Evolutionary conservation across 768 basidiomycete genomes (phyloP).

Genomic region (Tricholoma hemisulphureum): DNA sequence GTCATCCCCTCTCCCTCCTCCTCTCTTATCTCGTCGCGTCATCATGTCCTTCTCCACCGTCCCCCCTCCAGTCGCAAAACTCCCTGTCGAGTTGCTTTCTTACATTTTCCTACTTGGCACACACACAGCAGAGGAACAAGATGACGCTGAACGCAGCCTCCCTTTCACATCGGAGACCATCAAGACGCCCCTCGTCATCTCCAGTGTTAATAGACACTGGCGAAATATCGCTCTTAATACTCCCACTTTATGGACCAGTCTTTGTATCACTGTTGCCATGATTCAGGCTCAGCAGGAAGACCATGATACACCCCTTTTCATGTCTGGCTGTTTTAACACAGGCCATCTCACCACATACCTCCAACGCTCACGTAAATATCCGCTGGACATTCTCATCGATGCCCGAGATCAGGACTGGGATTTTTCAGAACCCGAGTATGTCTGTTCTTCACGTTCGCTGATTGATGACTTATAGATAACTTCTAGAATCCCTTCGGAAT

Average conservation of each 20-base stretch:
- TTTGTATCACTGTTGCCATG: conserved; percentile 48
- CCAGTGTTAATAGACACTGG: conserved; percentile 53
- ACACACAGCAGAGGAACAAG: conserved; percentile 25
- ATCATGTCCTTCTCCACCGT: conserved; percentile 9
- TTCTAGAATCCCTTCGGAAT: conserved; percentile 28
- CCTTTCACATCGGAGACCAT: conserved; percentile 41
- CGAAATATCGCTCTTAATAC: conserved; percentile 47
- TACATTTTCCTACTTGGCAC: conserved; percentile 53
- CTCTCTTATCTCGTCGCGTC: conserved; percentile 3
- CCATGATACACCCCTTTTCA: conserved; percentile 1
- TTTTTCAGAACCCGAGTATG: conserved; percentile 51
- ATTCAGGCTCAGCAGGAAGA: conserved; percentile 21
- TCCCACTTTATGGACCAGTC: conserved; percentile 52
- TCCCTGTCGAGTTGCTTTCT: conserved; percentile 58
- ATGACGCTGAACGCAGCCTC: conserved; percentile 18
- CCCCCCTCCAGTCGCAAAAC: conserved; percentile 33
- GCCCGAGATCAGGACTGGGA: conserved; percentile 60
- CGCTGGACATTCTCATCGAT: conserved; percentile 57
- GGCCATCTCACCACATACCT: conserved; percentile 42
- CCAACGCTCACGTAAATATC: conserved; percentile 44
- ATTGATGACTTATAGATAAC: neutral
- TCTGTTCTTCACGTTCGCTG: conserved; percentile 14
- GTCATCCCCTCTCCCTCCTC: conserved; percentile 6
- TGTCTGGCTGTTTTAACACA: conserved; percentile 27
- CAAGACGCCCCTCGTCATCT: conserved; percentile 43